These are phyloP conservation scores for Huntiella savannae DNA, from an alignment of 2,329 filamentous ascomycete genomes.

Conservation along the genomic window DNA sequence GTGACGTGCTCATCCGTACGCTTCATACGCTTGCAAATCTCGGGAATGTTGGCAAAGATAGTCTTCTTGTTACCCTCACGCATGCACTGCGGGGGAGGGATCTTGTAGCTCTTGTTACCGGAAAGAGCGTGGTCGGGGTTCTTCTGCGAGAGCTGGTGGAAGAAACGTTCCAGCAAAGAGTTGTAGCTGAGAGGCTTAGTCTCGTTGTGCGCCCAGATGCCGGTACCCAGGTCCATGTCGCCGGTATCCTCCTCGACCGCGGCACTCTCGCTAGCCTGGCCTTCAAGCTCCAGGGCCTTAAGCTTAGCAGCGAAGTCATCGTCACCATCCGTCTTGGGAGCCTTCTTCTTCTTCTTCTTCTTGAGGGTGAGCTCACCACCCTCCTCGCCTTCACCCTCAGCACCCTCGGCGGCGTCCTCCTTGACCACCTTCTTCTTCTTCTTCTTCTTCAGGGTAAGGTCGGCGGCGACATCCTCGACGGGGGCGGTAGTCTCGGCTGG, in stretches of 20 bases:
- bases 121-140: slow-evolving; percentile 88
- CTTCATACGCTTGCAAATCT: slow-evolving; percentile 99
- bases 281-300: slow-evolving; percentile 41
- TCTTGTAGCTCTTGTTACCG: slow-evolving; percentile 93
- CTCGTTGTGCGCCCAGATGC: slow-evolving; percentile 74
- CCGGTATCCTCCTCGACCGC: slow-evolving; percentile 41
- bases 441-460: slow-evolving; percentile 47
- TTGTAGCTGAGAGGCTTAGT: slow-evolving; percentile 64
- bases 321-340: slow-evolving; percentile 32
- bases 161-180: slow-evolving; percentile 78
- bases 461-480: slow-evolving; percentile 37
- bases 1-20: slow-evolving; percentile 94
- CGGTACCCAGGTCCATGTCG: slow-evolving; percentile 72
- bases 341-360: slow-evolving; percentile 61
- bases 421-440: slow-evolving; percentile 52
- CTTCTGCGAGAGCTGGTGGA: slow-evolving; percentile 81
- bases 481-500: slow-evolving; percentile 18
- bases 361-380: slow-evolving; percentile 49
- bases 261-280: slow-evolving; percentile 41
- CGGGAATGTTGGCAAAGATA: slow-evolving; percentile 96
- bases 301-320: slow-evolving; percentile 42
- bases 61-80: slow-evolving; percentile 99
- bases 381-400: slow-evolving; percentile 29
- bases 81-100: slow-evolving; percentile 92
- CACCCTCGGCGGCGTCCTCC: slow-evolving; percentile 27